Evolutionary conservation across 2,329 filamentous ascomycete genomes (phyloP).

Genomic region (Beauveria varroae): DNA sequence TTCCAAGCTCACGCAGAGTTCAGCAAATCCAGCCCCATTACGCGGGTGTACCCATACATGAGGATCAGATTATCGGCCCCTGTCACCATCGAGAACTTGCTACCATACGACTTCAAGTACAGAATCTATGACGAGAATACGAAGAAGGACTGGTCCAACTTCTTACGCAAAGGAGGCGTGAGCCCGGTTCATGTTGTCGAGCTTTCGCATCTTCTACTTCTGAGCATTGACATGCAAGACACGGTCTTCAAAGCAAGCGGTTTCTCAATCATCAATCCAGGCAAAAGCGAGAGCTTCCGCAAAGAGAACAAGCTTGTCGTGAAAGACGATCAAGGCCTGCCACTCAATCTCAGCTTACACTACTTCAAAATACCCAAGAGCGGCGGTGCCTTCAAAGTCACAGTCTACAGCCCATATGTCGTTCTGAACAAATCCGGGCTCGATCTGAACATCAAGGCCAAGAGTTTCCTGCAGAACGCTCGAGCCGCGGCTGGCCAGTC

Average conservation of each 20-base stretch:
- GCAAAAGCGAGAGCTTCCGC: slow-evolving; percentile 77
- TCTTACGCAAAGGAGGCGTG: slow-evolving; percentile 89
- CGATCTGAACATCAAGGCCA: slow-evolving; percentile 78
- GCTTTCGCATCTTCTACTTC: slow-evolving; percentile 81
- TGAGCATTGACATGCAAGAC: slow-evolving; percentile 96
- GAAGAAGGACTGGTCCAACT: slow-evolving; percentile 98
- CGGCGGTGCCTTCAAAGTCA: slow-evolving; percentile 92
- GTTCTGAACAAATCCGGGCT: slow-evolving; percentile 93
- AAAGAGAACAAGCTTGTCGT: slow-evolving; percentile 72
- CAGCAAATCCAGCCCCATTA: slow-evolving; percentile 76
- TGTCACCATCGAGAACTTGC: slow-evolving; percentile 84
- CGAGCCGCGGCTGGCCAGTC: slow-evolving; percentile 78
- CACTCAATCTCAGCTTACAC: slow-evolving; percentile 76
- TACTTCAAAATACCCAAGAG: slow-evolving; percentile 87
- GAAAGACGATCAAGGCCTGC: slow-evolving; percentile 76
- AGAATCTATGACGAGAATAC: slow-evolving; percentile 98
- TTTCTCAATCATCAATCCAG: slow-evolving; percentile 94
- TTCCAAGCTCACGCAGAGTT: slow-evolving; percentile 89
- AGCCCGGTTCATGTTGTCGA: slow-evolving; percentile 97
- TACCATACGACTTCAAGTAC: slow-evolving; percentile 99
- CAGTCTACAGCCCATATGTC: slow-evolving; percentile 90
- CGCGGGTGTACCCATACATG: slow-evolving; percentile 89
- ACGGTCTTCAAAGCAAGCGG: slow-evolving; percentile 92
- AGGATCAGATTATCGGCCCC: slow-evolving; percentile 84
- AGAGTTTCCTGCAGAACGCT: slow-evolving; percentile 78